Evolutionary conservation across 2,329 filamentous ascomycete species (phyloP).

Genomic region (Fusarium duplospermum): DNA sequence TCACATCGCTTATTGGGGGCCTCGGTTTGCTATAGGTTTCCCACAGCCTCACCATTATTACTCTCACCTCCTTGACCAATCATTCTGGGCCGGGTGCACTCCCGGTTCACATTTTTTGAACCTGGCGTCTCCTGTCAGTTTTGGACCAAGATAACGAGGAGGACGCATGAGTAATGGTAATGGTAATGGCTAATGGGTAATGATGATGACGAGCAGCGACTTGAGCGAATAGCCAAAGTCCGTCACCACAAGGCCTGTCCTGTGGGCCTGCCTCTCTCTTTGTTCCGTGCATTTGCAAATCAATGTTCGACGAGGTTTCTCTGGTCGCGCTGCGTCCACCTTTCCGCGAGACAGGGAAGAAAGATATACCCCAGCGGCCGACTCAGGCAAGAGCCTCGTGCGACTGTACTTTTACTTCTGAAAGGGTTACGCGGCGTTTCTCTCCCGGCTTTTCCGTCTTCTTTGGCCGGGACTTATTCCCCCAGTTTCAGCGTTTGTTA

Average conservation of each 20-base stretch:
- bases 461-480: constrained; percentile 17
- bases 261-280: background rate
- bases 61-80: constrained; percentile 19
- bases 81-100: constrained; percentile 5
- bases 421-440: constrained; percentile 25
- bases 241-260: constrained; percentile 4
- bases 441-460: constrained; percentile 28
- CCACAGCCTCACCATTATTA: constrained; percentile 24
- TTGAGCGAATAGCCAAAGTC: constrained; percentile 18
- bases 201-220: constrained; percentile 27
- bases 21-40: constrained; percentile 25
- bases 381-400: constrained; percentile 14
- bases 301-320: constrained; percentile 12
- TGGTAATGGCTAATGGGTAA: constrained; percentile 34
- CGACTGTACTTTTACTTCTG: constrained; percentile 33
- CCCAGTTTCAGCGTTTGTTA: constrained; percentile 25
- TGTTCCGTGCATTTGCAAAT: background rate
- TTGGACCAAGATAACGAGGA: constrained; percentile 18
- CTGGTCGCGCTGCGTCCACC: constrained; percentile 13
- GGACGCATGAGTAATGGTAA: constrained; percentile 22
- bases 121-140: constrained; percentile 9
- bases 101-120: constrained; percentile 16
- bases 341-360: constrained; percentile 13
- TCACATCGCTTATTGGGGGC: constrained; percentile 6
- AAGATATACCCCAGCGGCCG: constrained; percentile 22